Evolutionary conservation across 75 land plant genomes (phyloP).

Genomic region (Selaginella moellendorffii): DNA sequence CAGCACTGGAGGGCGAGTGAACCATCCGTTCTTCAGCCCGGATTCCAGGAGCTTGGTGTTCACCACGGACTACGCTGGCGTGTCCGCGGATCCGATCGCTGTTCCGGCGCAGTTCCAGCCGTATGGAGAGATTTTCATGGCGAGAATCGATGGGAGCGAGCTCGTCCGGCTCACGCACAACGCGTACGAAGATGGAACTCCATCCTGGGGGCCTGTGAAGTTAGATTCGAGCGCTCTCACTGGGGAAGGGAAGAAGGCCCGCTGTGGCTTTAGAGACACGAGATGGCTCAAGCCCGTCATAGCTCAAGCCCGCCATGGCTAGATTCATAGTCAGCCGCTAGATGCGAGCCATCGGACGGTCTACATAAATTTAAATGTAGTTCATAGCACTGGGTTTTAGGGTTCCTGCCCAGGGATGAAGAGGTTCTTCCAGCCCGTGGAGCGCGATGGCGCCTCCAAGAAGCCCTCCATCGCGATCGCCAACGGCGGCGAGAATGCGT

Average conservation of each 20-base stretch:
- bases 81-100: conserved; percentile 65
- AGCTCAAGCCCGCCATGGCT: too few species aligned
- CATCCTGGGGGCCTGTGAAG: conserved; percentile 33
- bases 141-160: conserved; percentile 46
- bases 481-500: conserved; percentile 4
- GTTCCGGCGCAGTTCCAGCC: conserved; percentile 78
- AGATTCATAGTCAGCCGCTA: too few species aligned
- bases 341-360: too few species aligned
- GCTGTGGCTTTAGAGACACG: too few species aligned
- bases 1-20: conserved; percentile 43
- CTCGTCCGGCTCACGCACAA: conserved; percentile 47
- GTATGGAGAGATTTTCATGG: conserved; percentile 57
- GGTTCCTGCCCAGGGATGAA: conserved; percentile 42
- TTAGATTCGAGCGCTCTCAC: conserved; percentile 13
- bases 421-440: conserved; percentile 70
- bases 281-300: too few species aligned
- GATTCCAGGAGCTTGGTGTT: conserved; percentile 54
- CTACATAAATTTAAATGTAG: too few species aligned
- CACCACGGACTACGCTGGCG: conserved; percentile 43
- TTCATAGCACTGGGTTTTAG: too few species aligned
- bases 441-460: conserved; percentile 38
- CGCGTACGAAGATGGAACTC: conserved; percentile 54
- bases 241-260: too few species aligned
- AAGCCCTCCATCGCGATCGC: conserved; percentile 27
- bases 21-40: conserved; percentile 67